Percentiles rank a stretch among this genome's conserved stretches.
These are phyloP conservation scores for Pelargonium fulgidum DNA, from an alignment of 441 rosid species.

Conservation along the genomic window DNA sequence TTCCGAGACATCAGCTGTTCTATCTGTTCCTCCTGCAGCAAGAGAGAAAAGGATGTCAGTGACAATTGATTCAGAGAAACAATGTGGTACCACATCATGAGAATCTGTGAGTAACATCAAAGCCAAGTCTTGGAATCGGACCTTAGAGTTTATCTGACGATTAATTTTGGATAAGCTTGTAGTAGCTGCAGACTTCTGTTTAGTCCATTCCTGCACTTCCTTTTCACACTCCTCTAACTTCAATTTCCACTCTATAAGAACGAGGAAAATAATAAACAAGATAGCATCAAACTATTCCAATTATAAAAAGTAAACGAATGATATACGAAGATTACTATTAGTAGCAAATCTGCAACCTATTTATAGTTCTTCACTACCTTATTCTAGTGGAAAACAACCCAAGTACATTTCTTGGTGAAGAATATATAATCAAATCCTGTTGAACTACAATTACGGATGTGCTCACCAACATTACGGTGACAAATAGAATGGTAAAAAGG, in stretches of 20 bases:
- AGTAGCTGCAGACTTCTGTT: slow-evolving; percentile 70
- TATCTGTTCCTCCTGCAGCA: slow-evolving; percentile 70
- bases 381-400: slow-evolving; percentile 8
- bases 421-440: background rate
- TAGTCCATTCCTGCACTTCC: slow-evolving; percentile 87
- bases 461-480: background rate
- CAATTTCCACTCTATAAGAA: slow-evolving; percentile 65
- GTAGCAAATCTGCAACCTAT: slow-evolving; percentile 10
- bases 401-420: slow-evolving; percentile 4
- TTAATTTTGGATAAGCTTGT: slow-evolving; percentile 71
- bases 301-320: background rate
- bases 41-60: slow-evolving; percentile 23
- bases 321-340: background rate
- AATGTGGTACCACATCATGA: slow-evolving; percentile 1
- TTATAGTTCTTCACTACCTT: slow-evolving; percentile 1
- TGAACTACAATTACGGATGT: background rate
- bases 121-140: slow-evolving; percentile 22
- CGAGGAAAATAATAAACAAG: slow-evolving; percentile 16
- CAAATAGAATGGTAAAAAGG: background rate
- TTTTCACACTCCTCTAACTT: slow-evolving; percentile 89
- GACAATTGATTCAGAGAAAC: slow-evolving; percentile 15
- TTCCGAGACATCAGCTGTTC: slow-evolving; percentile 60
- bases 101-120: slow-evolving; percentile 17
- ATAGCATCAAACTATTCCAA: slow-evolving; percentile 1
- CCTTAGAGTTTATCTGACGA: slow-evolving; percentile 85